A percentile compares a stretch with the other conserved stretches of the same genome.
Conservation (phyloP, 1,284 basidiomycete genomes). For the Austropuccinia psidii region DNA sequence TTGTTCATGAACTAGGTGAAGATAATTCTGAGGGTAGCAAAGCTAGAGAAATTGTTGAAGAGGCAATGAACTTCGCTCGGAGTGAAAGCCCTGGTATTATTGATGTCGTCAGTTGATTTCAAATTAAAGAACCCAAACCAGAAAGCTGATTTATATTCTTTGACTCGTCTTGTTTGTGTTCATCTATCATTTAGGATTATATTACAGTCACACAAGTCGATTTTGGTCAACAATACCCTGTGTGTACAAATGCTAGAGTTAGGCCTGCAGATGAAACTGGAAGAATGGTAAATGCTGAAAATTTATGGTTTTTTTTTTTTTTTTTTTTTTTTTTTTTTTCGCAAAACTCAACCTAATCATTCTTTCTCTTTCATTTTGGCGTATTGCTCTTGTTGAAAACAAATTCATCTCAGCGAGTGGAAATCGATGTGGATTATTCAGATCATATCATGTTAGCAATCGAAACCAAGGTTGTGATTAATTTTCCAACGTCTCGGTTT, state of each 20-base stretch:
- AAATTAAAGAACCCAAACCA: not conserved
- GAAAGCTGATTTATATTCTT: not conserved
- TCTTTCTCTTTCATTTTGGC: not conserved
- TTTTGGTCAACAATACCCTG: conserved; percentile 53
- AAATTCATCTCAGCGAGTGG: conserved; percentile 51
- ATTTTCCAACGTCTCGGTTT: conserved; percentile 55
- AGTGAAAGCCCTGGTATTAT: conserved; percentile 37
- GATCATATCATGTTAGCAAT: conserved; percentile 54
- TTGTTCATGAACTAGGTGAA: not conserved
- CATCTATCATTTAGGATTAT: conserved; percentile 48
- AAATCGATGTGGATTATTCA: conserved; percentile 55
- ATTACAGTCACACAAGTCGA: conserved; percentile 54
- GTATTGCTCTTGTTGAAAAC: too few relatives aligned
- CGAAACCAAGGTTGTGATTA: conserved; percentile 55
- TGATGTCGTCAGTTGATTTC: conserved; percentile 48
- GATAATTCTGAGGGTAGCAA: conserved; percentile 37
- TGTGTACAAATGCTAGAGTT: conserved; percentile 53
- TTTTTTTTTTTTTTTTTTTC: too few relatives aligned
- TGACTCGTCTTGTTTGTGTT: not conserved
- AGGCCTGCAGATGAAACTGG: conserved; percentile 54
- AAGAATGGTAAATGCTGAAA: conserved; percentile 48
- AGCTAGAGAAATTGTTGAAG: conserved; percentile 40
- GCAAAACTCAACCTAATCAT: too few relatives aligned
- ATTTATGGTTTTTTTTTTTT: too few relatives aligned
- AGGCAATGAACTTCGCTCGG: conserved; percentile 39